phyloP scores from a whole-genome alignment of 129 eudicot species.

The Lactuca saligna region DNA sequence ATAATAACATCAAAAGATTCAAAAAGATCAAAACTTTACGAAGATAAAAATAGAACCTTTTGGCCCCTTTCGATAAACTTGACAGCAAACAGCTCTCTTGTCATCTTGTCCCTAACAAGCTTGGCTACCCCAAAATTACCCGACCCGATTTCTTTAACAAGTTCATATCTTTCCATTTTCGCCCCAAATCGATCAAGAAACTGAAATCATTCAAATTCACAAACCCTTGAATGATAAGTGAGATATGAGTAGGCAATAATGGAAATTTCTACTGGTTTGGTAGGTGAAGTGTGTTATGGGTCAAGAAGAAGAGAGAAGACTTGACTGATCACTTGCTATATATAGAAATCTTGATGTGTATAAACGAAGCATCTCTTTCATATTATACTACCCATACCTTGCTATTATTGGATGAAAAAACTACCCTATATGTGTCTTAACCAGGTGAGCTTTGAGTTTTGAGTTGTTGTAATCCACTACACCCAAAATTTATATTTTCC shows the following conservation, averaged over 20 bases:
- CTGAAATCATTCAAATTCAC: slow-evolving; percentile 23
- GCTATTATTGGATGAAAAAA: slow-evolving; percentile 28
- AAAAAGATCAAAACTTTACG: slow-evolving; percentile 6
- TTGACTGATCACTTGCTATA: slow-evolving; percentile 29
- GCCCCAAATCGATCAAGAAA: slow-evolving; percentile 13
- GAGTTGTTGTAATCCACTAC: neutral
- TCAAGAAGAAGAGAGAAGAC: slow-evolving; percentile 25
- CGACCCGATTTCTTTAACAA: slow-evolving; percentile 64
- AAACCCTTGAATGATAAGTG: neutral
- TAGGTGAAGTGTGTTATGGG: slow-evolving; percentile 30
- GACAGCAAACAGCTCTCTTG: slow-evolving; percentile 58
- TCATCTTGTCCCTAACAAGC: slow-evolving; percentile 59
- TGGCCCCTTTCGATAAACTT: slow-evolving; percentile 67
- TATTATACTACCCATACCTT: slow-evolving; percentile 25
- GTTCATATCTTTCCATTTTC: slow-evolving; percentile 62
- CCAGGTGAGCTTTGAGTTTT: slow-evolving; percentile 1
- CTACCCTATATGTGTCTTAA: slow-evolving; percentile 10
- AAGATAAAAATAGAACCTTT: slow-evolving; percentile 38
- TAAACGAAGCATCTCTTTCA: slow-evolving; percentile 9
- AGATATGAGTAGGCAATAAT: slow-evolving; percentile 14
- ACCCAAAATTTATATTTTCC: neutral
- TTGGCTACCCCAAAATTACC: slow-evolving; percentile 76
- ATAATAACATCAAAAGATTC: neutral
- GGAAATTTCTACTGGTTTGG: slow-evolving; percentile 20
- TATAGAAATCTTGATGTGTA: slow-evolving; percentile 14